These are phyloP conservation scores for Septoria petroselini DNA, from an alignment of 2,329 filamentous ascomycete species.

Conservation along the genomic window DNA sequence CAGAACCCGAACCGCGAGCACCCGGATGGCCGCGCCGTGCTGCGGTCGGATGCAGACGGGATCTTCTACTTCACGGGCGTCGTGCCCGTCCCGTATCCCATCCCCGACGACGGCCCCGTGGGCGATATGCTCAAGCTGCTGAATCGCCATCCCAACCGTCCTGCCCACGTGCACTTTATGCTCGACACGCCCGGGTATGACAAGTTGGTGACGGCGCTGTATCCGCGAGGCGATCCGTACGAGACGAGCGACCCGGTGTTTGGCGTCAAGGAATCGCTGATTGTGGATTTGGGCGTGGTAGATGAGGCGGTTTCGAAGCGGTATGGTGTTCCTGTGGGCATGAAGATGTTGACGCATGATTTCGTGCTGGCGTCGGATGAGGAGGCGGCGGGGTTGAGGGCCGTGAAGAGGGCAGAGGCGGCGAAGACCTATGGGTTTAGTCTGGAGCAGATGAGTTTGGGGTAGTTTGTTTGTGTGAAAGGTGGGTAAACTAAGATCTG, in stretches of 20 bases:
- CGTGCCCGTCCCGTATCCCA: constrained; percentile 77
- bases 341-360: constrained; percentile 56
- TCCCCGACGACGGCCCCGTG: constrained; percentile 78
- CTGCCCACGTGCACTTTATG: constrained; percentile 85
- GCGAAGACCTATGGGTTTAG: constrained; percentile 3
- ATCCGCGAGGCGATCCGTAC: constrained; percentile 72
- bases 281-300: constrained; percentile 60
- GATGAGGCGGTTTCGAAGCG: constrained; percentile 52
- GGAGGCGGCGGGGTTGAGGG: constrained; percentile 64
- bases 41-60: constrained; percentile 66
- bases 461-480: no score
- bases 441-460: neutral
- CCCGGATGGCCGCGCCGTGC: constrained; percentile 69
- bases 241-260: constrained; percentile 82
- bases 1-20: constrained; percentile 62
- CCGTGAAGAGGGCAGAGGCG: constrained; percentile 58
- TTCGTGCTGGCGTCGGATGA: constrained; percentile 72
- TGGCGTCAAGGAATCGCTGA: constrained; percentile 74
- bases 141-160: constrained; percentile 68
- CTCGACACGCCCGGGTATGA: constrained; percentile 76
- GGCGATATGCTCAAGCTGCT: constrained; percentile 38
- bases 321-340: constrained; percentile 64
- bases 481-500: no score
- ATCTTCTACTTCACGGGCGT: constrained; percentile 81
- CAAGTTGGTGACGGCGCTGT: constrained; percentile 77